These are phyloP conservation scores for Climacium dendroides DNA, from an alignment of 225 moss, liverwort and hornwort genomes.

Conservation along the genomic window DNA sequence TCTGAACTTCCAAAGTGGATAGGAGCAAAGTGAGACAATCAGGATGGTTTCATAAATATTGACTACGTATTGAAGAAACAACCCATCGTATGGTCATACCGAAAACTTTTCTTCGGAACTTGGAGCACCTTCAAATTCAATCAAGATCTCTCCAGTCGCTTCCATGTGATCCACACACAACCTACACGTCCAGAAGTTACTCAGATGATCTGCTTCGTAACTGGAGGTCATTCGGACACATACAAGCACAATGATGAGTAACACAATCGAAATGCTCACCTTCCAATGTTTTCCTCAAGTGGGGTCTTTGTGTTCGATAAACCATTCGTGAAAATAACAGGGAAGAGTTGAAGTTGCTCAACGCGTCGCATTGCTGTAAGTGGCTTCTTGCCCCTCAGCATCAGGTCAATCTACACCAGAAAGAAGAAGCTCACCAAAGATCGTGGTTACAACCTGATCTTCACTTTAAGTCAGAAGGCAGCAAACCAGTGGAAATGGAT, in stretches of 20 bases:
- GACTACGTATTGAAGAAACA: background rate
- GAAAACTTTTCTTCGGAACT: conserved; percentile 4
- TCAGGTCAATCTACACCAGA: conserved; percentile 54
- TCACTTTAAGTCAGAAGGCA: background rate
- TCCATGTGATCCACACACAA: conserved; percentile 35
- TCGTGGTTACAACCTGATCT: background rate
- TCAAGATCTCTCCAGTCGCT: conserved; percentile 18
- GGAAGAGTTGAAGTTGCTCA: conserved; percentile 57
- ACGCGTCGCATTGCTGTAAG: conserved; percentile 42
- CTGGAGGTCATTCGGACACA: background rate
- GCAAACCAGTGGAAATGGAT: background rate
- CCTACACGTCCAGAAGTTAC: background rate
- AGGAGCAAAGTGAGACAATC: background rate
- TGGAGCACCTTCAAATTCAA: conserved; percentile 9
- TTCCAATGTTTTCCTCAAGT: conserved; percentile 44
- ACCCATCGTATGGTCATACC: background rate
- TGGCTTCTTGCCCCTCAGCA: conserved; percentile 56
- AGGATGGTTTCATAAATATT: background rate
- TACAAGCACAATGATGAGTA: background rate
- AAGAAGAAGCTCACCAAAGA: background rate
- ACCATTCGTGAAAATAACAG: conserved; percentile 45
- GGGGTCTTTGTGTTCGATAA: conserved; percentile 23
- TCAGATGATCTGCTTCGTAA: background rate
- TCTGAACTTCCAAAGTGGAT: background rate
- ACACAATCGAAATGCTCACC: background rate